Base-by-base conservation (phyloP, 495 filamentous ascomycete species). In the Amniculicola lignicola region DNA sequence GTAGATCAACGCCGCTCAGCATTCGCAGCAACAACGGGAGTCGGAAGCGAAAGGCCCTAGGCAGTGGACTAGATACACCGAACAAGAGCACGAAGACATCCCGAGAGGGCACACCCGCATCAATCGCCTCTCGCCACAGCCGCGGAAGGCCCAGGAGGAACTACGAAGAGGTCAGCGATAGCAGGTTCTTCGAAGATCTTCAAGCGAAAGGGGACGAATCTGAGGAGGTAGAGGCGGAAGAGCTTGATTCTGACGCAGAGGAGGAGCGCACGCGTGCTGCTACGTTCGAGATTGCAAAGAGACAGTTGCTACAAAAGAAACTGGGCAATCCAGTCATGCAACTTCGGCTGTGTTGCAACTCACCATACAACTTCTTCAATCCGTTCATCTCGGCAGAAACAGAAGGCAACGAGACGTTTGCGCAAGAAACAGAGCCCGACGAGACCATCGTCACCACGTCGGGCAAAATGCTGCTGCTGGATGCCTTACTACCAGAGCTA, bases 321-420 rank as follows among this genome's bases (percentile, higher is more conserved):
- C 80, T 98, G 22, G 91, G 94, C 56, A 98, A 98, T 63, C 89
- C 91, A 0, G 70, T 97, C 22, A 85, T 96, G 79, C 93, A 98
- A 70, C 83, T 96, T 11, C 87, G 93, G 4, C 81, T 95, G 1
- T 87, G 85, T 38, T 97, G 94, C 72, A 94, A 98, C 70, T 86
- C 80, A 1, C 93, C 93, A 0, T 92, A 96, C 70, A 92, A 96
- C 63, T 97, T 98, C 73, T 96, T 91, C 73, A 93, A 89, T 74
- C 93, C 93, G 0, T 98, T 89, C 56, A 59, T 67, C 18, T 38
- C 69, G 2, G 50, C 61, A 82, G 45, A 61, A 24, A 71, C 69
- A 15, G 63, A 71, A 5, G 72, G 67, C 12, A 42, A 31, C 38
- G 63, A 74, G 21, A 58, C 57, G 15, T 64, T 60, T 18, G 72